Base-by-base conservation (phyloP, 2,329 filamentous ascomycete genomes). In the Clarireedia monteithiana region DNA sequence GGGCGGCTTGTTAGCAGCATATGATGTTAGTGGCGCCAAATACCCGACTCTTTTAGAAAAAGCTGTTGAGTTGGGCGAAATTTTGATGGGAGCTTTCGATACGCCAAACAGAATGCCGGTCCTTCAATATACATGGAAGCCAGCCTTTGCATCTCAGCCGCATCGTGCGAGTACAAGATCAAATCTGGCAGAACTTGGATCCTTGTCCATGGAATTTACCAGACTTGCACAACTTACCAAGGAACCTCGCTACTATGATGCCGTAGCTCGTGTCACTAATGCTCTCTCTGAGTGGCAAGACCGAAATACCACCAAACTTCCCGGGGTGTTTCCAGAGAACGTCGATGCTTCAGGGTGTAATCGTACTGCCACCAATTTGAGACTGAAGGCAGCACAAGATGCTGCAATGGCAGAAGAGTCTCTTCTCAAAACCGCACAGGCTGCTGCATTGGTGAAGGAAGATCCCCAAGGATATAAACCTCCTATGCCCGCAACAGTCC, bases 101-200 rank as follows among this genome's bases (percentile, higher is more conserved):
- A 96, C 92, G 0, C 91, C 91, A 0, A 96, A 97, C 70, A 84
- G 90, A 63, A 95, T 97, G 89, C 91, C 92, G 2, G 73, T 89
- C 5, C 79, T 90, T 5, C 91, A 85, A 71, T 95, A 92, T 72
- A 75, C 79, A 60, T 96, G 88, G 89, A 80, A 82, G 64, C 88
- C 86, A 62, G 72, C 78, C 15, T 82, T 76, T 64, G 79, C 81
- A 9, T 81, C 79, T 3, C 79, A 84, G 61, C 81, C 84, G 6
- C 85, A 84, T 63, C 77, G 80, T 24, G 88, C 88, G 1, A 73
- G 75, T 57, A 71, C 68, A 5, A 71, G 73, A 49, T 80, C 80
- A n/a, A 74, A 79, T 64, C 71, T 85, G 34, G 83, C 83, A 23
- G 67, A 69, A 47, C 62, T 69, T 39, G 91, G 87, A 2, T 89